Evolutionary conservation across 164 flowering plant species (phyloP).

Genomic region (Tetrastigma voinierianum): DNA sequence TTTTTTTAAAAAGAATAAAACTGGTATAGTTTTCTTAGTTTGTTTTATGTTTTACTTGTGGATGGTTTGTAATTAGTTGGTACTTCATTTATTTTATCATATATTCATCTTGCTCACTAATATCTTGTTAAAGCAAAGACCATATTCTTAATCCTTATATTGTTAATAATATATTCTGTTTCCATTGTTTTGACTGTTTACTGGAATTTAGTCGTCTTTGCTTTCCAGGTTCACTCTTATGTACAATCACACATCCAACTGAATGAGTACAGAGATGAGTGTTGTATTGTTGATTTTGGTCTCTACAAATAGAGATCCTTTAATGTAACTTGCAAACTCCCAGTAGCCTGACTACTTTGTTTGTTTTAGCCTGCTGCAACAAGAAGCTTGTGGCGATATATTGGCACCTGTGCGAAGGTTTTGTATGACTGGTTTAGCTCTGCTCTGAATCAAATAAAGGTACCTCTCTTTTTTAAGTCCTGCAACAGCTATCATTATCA

Average conservation of each 20-base stretch:
- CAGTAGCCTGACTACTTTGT: slow-evolving; percentile 15
- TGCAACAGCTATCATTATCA: no score
- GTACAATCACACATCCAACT: slow-evolving; percentile 97
- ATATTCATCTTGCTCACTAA: background rate
- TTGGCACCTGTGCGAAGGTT: slow-evolving; percentile 80
- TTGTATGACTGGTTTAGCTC: slow-evolving; percentile 91
- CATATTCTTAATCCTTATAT: no score
- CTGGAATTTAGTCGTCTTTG: slow-evolving; percentile 5
- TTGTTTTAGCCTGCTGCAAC: slow-evolving; percentile 71
- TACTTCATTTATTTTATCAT: background rate
- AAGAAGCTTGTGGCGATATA: slow-evolving; percentile 59
- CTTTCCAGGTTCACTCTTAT: slow-evolving; percentile 71
- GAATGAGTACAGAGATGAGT: slow-evolving; percentile 95
- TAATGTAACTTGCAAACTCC: no score
- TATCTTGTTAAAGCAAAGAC: background rate
- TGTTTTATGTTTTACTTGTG: no score
- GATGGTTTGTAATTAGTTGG: background rate
- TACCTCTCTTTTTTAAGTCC: slow-evolving; percentile 15
- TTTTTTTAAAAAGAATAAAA: background rate
- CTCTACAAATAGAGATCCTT: no score
- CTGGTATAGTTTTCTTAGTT: no score
- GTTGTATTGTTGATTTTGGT: slow-evolving; percentile 61
- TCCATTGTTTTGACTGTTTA: background rate
- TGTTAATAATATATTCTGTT: no score
- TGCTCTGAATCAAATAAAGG: slow-evolving; percentile 90